phyloP scores from a whole-genome alignment of 2,329 filamentous ascomycete species.

The Zymoseptoria ardabiliae region DNA sequence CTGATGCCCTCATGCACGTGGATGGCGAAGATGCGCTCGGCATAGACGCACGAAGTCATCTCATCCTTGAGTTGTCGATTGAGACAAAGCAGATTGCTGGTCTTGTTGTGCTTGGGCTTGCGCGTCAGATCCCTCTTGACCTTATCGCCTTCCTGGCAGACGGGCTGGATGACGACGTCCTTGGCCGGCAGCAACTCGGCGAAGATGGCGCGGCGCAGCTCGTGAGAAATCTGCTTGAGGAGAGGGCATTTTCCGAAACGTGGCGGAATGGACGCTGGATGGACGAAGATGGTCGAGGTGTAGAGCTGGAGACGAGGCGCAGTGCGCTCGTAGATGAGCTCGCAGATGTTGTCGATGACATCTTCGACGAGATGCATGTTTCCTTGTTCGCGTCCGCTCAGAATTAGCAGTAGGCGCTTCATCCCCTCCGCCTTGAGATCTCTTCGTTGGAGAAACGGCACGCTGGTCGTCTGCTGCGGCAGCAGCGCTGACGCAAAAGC shows the following conservation, averaged over 20 bases:
- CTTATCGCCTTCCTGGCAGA: conserved; percentile 5
- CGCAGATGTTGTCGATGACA: background rate
- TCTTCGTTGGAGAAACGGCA: background rate
- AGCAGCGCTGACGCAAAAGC: too few species aligned
- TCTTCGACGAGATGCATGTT: background rate
- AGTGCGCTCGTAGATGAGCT: background rate
- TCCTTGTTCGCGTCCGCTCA: background rate
- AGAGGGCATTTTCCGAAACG: conserved; percentile 5
- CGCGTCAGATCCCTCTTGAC: conserved; percentile 1
- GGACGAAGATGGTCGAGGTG: background rate
- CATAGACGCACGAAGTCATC: conserved; percentile 19
- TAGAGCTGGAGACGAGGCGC: background rate
- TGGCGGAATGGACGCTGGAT: conserved; percentile 8
- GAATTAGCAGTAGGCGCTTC: background rate
- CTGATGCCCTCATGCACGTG: conserved; percentile 25
- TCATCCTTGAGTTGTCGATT: conserved; percentile 18
- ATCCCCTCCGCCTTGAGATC: background rate
- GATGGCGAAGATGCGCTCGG: conserved; percentile 24
- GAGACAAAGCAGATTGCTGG: conserved; percentile 22
- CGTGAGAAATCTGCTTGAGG: conserved; percentile 13
- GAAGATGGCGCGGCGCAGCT: conserved; percentile 19
- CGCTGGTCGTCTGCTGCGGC: background rate
- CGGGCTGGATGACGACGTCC: conserved; percentile 8
- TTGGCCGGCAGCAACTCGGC: conserved; percentile 10
- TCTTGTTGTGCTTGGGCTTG: conserved; percentile 11